Evolutionary conservation across 1,284 basidiomycete genomes (phyloP).

Genomic region (Pseudozyma thailandica): DNA sequence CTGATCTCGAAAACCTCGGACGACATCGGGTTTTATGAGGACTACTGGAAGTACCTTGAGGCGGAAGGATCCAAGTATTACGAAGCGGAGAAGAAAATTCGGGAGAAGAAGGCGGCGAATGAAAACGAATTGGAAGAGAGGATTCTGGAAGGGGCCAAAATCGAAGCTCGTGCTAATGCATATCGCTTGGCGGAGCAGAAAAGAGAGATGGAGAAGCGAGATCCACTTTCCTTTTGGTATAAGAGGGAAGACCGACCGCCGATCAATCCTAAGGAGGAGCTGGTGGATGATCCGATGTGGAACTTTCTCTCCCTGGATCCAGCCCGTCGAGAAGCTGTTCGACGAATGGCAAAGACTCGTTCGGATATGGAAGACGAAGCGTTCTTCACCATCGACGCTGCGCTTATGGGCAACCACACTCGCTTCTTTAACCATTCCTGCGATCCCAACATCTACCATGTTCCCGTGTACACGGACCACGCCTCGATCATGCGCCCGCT

Average conservation of each 20-base stretch:
- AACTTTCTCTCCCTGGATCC: constrained; percentile 10
- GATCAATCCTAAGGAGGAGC: neutral
- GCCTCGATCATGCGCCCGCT: constrained; percentile 72
- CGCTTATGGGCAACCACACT: constrained; percentile 55
- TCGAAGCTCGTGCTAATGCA: neutral
- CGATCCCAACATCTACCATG: constrained; percentile 81
- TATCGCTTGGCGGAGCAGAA: neutral
- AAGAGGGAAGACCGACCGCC: neutral
- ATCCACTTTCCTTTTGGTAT: neutral
- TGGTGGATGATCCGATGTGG: constrained; percentile 9
- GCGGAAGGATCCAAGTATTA: neutral
- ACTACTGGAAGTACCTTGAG: constrained; percentile 14
- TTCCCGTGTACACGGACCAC: constrained; percentile 79
- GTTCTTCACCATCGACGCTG: constrained; percentile 48
- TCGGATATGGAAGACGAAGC: constrained; percentile 26
- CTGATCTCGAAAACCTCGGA: constrained; percentile 6
- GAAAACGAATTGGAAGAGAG: neutral
- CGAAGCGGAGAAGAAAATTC: neutral
- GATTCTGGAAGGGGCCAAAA: neutral
- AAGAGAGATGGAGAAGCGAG: neutral
- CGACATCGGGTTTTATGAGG: constrained; percentile 25
- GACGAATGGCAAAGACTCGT: neutral
- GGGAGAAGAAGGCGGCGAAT: neutral
- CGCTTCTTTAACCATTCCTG: constrained; percentile 76
- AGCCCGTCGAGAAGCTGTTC: constrained; percentile 3